These are phyloP conservation scores for Suillus americanus DNA, from an alignment of 768 basidiomycete genomes.

Conservation along the genomic window DNA sequence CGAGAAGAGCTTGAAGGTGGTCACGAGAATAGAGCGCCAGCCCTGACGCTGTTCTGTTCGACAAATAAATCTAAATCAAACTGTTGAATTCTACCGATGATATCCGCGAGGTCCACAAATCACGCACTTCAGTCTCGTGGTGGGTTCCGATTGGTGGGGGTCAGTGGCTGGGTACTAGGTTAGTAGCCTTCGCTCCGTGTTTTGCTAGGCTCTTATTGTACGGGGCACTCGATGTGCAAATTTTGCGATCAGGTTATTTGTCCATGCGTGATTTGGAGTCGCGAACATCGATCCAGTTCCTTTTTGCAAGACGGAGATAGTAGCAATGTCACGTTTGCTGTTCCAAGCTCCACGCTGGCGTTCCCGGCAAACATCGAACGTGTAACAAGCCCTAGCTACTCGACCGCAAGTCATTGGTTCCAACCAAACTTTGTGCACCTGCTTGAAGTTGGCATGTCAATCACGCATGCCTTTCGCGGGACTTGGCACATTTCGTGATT, in stretches of 20 bases:
- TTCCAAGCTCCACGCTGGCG: neutral
- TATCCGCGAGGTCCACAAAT: neutral
- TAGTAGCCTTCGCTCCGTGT: neutral
- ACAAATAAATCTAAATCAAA: neutral
- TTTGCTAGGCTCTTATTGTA: neutral
- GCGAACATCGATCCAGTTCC: neutral
- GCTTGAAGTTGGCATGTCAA: neutral
- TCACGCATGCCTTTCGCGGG: neutral
- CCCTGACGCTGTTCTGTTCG: neutral
- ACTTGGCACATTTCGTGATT: neutral
- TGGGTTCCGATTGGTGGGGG: neutral
- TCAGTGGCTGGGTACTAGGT: neutral
- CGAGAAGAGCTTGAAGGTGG: neutral
- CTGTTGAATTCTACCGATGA: neutral
- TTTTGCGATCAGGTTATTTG: neutral
- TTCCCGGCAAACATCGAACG: neutral
- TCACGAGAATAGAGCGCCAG: neutral
- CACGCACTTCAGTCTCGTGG: neutral
- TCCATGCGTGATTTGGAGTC: neutral
- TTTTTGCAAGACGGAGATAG: neutral
- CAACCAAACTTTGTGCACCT: neutral
- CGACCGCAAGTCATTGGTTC: neutral
- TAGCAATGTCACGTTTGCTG: neutral
- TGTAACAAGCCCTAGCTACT: neutral
- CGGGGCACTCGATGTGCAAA: neutral